Conservation (phyloP, 805 yeast genomes). For the Cyberlindnera xishuangbannaensis region DNA sequence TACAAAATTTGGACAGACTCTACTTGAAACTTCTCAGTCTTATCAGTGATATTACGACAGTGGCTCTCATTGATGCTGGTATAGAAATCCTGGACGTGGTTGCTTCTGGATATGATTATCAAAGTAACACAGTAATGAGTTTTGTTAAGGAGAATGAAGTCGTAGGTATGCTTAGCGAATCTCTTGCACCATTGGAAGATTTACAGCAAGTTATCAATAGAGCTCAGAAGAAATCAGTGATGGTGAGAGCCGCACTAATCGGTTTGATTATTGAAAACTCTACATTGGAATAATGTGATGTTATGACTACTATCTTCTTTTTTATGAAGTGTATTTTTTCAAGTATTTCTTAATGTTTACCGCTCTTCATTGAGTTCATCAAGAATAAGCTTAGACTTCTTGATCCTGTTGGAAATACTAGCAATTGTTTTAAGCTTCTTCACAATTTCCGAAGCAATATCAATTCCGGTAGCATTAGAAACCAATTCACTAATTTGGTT, state of each 20-base stretch:
- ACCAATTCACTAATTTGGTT: constrained; percentile 26
- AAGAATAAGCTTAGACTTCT: constrained; percentile 20
- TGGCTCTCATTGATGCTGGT: constrained; percentile 82
- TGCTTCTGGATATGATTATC: constrained; percentile 49
- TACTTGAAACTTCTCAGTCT: constrained; percentile 30
- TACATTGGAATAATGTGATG: background rate
- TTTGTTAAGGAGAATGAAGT: constrained; percentile 54
- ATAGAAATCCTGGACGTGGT: constrained; percentile 76
- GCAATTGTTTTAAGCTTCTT: constrained; percentile 17
- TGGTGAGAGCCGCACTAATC: constrained; percentile 11
- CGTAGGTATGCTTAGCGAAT: constrained; percentile 53
- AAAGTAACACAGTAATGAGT: constrained; percentile 39
- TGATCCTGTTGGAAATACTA: constrained; percentile 18
- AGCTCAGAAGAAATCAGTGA: constrained; percentile 10
- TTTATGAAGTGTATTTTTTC: background rate
- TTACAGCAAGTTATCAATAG: constrained; percentile 8
- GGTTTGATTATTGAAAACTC: constrained; percentile 6
- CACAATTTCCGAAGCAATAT: constrained; percentile 28
- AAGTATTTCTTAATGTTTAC: background rate
- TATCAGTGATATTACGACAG: constrained; percentile 42
- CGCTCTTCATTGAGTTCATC: constrained; percentile 18
- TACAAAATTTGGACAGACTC: constrained; percentile 27
- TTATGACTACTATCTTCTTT: background rate
- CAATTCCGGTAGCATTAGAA: constrained; percentile 30
- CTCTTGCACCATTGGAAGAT: constrained; percentile 13